Percentiles rank a stretch among this genome's conserved stretches.
These are phyloP conservation scores for Picea glauca DNA, from an alignment of 75 land plant genomes.

Conservation along the genomic window DNA sequence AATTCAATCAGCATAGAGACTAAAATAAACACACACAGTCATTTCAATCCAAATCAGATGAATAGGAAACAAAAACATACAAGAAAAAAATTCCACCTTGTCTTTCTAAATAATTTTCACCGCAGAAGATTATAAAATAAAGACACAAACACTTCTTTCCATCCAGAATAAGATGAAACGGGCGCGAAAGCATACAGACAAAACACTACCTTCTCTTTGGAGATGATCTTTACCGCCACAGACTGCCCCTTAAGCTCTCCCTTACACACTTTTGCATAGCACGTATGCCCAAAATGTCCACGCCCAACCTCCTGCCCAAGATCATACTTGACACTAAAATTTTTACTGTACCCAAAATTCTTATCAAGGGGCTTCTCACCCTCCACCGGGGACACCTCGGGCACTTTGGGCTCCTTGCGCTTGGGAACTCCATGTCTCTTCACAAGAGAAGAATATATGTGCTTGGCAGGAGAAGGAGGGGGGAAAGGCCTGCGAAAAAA, in stretches of 20 bases:
- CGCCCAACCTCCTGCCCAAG: conserved; percentile 47
- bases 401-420: conserved; percentile 25
- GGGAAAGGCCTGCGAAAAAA: conserved; percentile 44
- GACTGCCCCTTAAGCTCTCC: conserved; percentile 39
- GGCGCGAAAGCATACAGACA: not conserved
- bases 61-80: too few relatives aligned
- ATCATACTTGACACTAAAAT: conserved; percentile 32
- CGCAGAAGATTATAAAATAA: too few relatives aligned
- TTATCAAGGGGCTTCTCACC: conserved; percentile 31
- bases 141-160: not conserved
- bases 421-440: conserved; percentile 32
- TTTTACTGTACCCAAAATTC: conserved; percentile 36
- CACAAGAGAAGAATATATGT: conserved; percentile 35
- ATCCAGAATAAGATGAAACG: not conserved
- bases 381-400: conserved; percentile 16
- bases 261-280: conserved; percentile 27
- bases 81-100: too few relatives aligned
- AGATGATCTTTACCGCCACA: conserved; percentile 46
- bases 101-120: too few relatives aligned
- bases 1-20: too few relatives aligned
- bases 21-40: too few relatives aligned
- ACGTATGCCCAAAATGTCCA: conserved; percentile 50
- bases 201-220: conserved; percentile 38
- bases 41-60: too few relatives aligned
- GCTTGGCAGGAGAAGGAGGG: conserved; percentile 55